Evolutionary conservation across 164 flowering plant genomes (phyloP).

Genomic region (Nymphaea colorata): DNA sequence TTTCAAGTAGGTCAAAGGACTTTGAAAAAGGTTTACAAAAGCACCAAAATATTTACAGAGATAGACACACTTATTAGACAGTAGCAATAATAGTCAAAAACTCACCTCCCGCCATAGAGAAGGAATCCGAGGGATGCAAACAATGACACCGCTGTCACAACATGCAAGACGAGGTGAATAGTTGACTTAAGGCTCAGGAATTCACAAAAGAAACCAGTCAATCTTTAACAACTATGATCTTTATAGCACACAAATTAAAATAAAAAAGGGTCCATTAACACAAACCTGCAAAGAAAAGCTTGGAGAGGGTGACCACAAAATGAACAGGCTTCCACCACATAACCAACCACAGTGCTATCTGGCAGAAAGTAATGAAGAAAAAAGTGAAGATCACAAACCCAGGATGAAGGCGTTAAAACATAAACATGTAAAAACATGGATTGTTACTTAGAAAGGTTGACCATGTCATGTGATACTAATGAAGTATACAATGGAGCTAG

Average conservation of each 20-base stretch:
- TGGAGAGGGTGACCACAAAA: conserved; percentile 42
- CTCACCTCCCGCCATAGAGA: conserved; percentile 92
- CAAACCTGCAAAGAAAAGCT: conserved; percentile 83
- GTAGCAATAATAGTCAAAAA: not conserved
- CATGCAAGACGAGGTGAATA: not conserved
- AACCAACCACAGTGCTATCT: conserved; percentile 81
- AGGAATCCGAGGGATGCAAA: conserved; percentile 93
- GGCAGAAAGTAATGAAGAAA: conserved; percentile 16
- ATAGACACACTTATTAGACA: no score
- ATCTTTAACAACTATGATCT: not conserved
- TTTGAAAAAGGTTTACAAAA: no score
- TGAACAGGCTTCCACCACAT: conserved; percentile 79
- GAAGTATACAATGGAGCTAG: no score
- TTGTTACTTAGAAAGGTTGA: no score
- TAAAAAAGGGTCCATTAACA: not conserved
- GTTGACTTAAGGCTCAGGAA: not conserved
- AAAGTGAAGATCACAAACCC: no score
- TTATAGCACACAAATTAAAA: not conserved
- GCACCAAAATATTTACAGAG: no score
- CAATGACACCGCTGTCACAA: conserved; percentile 67
- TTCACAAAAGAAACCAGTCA: not conserved
- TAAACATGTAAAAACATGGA: no score
- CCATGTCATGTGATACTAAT: no score
- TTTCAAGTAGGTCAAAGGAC: no score
- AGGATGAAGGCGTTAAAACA: no score